A percentile compares a stretch with the other conserved stretches of the same genome.
Conservation (phyloP, 164 flowering plant genomes). For the Magnolia sinica region DNA sequence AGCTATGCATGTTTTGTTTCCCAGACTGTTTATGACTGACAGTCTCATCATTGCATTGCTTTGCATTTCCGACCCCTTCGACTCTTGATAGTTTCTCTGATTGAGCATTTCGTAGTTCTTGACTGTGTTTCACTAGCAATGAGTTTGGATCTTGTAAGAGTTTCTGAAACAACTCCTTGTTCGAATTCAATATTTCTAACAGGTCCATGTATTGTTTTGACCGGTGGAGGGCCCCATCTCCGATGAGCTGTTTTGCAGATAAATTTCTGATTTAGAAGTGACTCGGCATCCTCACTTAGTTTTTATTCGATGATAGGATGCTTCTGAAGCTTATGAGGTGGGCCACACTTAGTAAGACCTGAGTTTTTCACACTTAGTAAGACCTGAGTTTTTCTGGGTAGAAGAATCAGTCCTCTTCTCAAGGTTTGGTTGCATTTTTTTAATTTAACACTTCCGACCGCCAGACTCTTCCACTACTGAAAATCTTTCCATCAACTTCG, state of each 20-base stretch:
- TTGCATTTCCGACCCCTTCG: conserved; percentile 13
- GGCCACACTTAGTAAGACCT: conserved; percentile 19
- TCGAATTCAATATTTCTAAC: conserved; percentile 47
- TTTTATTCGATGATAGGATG: conserved; percentile 40
- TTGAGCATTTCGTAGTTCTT: conserved; percentile 34
- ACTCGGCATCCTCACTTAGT: conserved; percentile 49
- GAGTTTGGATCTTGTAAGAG: conserved; percentile 57
- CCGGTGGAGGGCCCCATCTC: conserved; percentile 30
- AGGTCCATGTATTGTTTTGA: conserved; percentile 59
- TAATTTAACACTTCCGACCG: conserved; percentile 19
- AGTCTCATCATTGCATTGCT: conserved; percentile 25
- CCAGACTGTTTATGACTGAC: conserved; percentile 28
- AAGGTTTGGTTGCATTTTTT: conserved; percentile 7
- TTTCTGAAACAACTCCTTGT: conserved; percentile 48
- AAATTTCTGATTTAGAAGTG: conserved; percentile 48
- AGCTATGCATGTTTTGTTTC: conserved; percentile 22
- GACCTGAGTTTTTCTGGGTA: too few relatives aligned
- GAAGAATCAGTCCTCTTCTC: conserved; percentile 11
- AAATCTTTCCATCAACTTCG: conserved; percentile 13
- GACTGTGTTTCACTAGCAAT: conserved; percentile 38
- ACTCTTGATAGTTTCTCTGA: not conserved
- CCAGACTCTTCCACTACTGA: conserved; percentile 50
- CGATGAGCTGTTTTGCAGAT: conserved; percentile 28
- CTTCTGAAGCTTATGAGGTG: conserved; percentile 11
- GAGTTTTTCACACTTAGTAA: too few relatives aligned